These are phyloP conservation scores for Juncus inflexus DNA, from an alignment of 176 grass and related monocot genomes.

Conservation along the genomic window DNA sequence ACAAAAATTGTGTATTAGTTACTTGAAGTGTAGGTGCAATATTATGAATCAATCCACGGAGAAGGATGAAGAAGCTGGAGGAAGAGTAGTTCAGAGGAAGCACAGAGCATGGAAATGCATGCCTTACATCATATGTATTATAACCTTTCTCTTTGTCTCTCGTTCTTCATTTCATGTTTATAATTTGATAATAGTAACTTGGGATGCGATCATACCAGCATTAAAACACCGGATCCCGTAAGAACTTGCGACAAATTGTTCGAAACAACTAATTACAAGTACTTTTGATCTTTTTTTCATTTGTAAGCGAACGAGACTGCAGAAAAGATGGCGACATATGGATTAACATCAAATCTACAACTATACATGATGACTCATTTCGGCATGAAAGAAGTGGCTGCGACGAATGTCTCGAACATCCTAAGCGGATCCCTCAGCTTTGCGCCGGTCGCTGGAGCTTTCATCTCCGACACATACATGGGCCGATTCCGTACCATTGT, in stretches of 20 bases:
- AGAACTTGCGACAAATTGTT: too few relatives aligned
- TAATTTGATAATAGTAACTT: too few relatives aligned
- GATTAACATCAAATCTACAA: background rate
- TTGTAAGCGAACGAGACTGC: conserved; percentile 15
- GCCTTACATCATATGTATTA: conserved; percentile 19
- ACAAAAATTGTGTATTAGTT: too few relatives aligned
- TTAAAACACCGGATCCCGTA: too few relatives aligned
- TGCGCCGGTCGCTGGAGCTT: conserved; percentile 1
- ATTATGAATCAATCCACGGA: background rate
- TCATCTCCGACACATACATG: conserved; percentile 16
- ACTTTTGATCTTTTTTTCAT: background rate
- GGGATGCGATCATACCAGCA: too few relatives aligned
- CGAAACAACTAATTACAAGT: background rate
- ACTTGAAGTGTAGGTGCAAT: background rate
- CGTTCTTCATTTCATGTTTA: too few relatives aligned
- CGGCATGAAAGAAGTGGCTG: conserved; percentile 1
- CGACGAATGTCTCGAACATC: conserved; percentile 13
- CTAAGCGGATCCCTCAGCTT: conserved; percentile 13
- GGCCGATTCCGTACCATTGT: conserved; percentile 19
- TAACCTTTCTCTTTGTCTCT: background rate
- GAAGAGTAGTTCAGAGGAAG: conserved; percentile 13
- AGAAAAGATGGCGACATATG: conserved; percentile 8
- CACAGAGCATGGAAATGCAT: conserved; percentile 19
- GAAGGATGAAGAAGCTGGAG: conserved; percentile 17
- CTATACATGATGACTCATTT: background rate